Evolutionary conservation across 164 flowering plant genomes (phyloP).

Genomic region (Chimonanthus salicifolius): DNA sequence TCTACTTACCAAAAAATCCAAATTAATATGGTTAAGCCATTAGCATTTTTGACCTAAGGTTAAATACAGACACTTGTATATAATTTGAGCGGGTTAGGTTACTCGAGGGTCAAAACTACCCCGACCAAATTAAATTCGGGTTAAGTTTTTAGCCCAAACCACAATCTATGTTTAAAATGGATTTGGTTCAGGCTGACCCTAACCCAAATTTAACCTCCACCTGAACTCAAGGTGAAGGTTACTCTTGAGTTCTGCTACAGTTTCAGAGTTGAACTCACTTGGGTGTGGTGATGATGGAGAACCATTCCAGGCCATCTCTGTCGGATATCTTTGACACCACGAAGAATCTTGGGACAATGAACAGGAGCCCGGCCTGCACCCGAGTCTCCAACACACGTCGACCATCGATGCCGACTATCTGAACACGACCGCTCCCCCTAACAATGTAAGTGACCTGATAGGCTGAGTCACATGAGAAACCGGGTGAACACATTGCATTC

Average conservation of each 20-base stretch:
- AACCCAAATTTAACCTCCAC: too few species aligned
- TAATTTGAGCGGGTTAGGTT: too few species aligned
- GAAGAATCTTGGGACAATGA: constrained; percentile 76
- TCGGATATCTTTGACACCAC: constrained; percentile 70
- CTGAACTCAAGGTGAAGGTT: too few species aligned
- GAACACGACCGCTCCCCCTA: constrained; percentile 75
- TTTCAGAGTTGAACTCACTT: constrained; percentile 35
- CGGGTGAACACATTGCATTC: constrained; percentile 82
- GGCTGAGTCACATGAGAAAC: constrained; percentile 86
- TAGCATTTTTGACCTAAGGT: neutral
- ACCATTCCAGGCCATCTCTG: constrained; percentile 63
- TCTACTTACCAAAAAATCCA: neutral
- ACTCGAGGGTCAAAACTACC: too few species aligned
- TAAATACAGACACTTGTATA: neutral
- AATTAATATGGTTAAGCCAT: neutral
- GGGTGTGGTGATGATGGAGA: constrained; percentile 79
- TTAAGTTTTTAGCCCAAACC: too few species aligned
- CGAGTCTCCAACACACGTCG: constrained; percentile 49
- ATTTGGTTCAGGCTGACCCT: too few species aligned
- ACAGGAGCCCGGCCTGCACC: constrained; percentile 56
- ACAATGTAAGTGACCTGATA: constrained; percentile 77
- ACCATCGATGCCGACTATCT: constrained; percentile 74
- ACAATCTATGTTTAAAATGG: too few species aligned
- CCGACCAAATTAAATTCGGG: too few species aligned
- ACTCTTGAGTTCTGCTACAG: too few species aligned